phyloP scores from a whole-genome alignment of 148 eudicot genomes.

The Persicaria maculosa region DNA sequence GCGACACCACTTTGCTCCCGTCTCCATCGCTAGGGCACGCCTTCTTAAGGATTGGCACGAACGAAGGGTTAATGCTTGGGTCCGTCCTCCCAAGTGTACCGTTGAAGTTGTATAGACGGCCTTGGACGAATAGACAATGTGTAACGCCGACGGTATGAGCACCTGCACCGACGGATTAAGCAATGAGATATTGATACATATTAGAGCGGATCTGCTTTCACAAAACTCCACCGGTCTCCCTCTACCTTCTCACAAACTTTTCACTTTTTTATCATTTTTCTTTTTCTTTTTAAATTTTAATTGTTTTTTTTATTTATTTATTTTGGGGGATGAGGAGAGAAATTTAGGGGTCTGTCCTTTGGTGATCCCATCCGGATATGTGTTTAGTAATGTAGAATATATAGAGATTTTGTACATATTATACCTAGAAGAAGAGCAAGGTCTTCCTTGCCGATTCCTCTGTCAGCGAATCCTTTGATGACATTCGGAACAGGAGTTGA shows the following conservation, averaged over 20 bases:
- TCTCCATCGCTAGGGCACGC: conserved; percentile 1
- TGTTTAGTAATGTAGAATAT: neutral
- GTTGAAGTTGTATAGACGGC: conserved; percentile 5
- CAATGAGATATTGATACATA: neutral
- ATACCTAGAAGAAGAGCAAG: conserved; percentile 36
- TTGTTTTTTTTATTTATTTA: no score
- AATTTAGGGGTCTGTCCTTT: no score
- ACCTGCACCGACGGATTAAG: neutral
- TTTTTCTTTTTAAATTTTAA: no score
- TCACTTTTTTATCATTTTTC: no score
- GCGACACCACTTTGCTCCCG: conserved; percentile 21
- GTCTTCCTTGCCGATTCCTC: conserved; percentile 30
- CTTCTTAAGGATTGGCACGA: neutral
- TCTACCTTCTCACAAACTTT: no score
- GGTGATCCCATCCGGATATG: no score
- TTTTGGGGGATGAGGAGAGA: no score
- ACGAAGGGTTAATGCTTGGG: neutral
- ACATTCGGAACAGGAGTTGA: conserved; percentile 25
- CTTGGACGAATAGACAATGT: neutral
- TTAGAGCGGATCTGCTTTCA: neutral
- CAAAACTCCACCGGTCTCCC: no score
- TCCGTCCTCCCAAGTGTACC: neutral
- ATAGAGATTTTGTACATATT: neutral
- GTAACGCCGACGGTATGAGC: neutral
- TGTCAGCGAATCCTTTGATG: conserved; percentile 21